phyloP scores from a whole-genome alignment of 2,329 filamentous ascomycete species.

The Pyricularia pennisetigena region DNA sequence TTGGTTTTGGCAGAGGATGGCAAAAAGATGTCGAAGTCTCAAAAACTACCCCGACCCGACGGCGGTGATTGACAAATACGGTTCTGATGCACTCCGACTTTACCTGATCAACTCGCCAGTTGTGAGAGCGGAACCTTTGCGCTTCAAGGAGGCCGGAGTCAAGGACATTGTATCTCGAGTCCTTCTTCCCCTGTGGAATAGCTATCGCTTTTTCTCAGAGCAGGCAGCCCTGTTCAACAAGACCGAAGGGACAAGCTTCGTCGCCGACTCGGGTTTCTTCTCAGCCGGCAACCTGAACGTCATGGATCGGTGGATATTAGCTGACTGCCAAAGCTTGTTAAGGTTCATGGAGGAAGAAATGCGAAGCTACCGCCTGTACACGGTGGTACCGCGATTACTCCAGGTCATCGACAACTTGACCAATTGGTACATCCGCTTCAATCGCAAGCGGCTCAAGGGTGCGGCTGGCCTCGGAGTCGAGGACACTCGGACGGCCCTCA shows the following conservation, averaged over 20 bases:
- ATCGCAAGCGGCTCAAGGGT: slow-evolving; percentile 81
- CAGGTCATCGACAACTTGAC: slow-evolving; percentile 73
- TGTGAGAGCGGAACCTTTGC: slow-evolving; percentile 78
- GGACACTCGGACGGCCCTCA: slow-evolving; percentile 82
- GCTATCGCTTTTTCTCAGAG: slow-evolving; percentile 38
- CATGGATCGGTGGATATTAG: slow-evolving; percentile 93
- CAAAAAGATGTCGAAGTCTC: slow-evolving; percentile 96
- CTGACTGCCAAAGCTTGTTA: slow-evolving; percentile 81
- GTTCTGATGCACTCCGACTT: slow-evolving; percentile 81
- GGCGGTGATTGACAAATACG: slow-evolving; percentile 77
- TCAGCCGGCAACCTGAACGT: slow-evolving; percentile 46
- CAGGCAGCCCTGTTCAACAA: not conserved
- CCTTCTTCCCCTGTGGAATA: slow-evolving; percentile 87
- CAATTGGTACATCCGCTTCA: slow-evolving; percentile 97
- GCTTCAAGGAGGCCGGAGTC: slow-evolving; percentile 85
- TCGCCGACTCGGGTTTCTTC: not conserved
- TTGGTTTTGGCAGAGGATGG: slow-evolving; percentile 90
- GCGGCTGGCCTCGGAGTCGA: slow-evolving; percentile 62
- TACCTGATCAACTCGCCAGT: slow-evolving; percentile 96
- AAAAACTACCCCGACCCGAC: slow-evolving; percentile 92
- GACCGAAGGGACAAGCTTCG: not conserved
- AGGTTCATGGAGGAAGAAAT: slow-evolving; percentile 92
- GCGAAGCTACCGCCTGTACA: slow-evolving; percentile 56
- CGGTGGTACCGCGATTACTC: slow-evolving; percentile 80
- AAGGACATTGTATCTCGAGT: slow-evolving; percentile 93